Base-by-base conservation (phyloP, 192 early-diverging fungal genomes). In the Coemansia nantahalensis region DNA sequence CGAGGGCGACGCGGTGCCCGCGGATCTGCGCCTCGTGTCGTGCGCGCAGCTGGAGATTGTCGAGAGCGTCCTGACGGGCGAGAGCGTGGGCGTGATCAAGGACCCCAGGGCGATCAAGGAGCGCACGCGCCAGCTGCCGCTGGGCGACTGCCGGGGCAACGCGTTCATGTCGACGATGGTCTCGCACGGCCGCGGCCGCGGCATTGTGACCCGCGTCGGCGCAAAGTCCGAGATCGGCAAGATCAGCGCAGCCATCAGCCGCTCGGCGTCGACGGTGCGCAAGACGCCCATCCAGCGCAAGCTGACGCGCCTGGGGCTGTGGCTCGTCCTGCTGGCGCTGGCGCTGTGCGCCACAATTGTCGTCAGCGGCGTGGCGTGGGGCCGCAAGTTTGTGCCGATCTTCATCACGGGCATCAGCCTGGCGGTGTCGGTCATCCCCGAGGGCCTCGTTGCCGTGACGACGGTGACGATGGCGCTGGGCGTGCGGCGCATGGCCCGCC, bases 391-490 rank as follows among this genome's bases (percentile, higher is more conserved):
- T 30, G 72, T 82, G 28, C 84, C 84, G 11, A 90, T 90, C 68
- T 56, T 95, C 35, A 85, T 89, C 54, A 77, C 93, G 46, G 95
- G 92, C 37, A 76, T 98, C 17, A 87, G 86, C 61, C 73, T 98
- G 67, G 95, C 92, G 14, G 93, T 98, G 18, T 92, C 93, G 15
- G 94, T 97, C 36, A 94, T 98, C 69, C 94, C 95, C 30, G 95
- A 98, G 79, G 95, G 95, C 68, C 74, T 98, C 45, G 92, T 98
- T 11, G 94, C 93, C 28, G 95, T 98, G n/a, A 88, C 89, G 14
- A 97, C 94, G 1, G 88, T 98, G 8, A 92, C 95, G 7, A 96
- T 97, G 94, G 94, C 94, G 19, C 58, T 98, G 9, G 95, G 92
- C 54, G 95, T 98, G n/a, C 80, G 85, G 26, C 81, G 93, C 23